Evolutionary conservation across 768 basidiomycete genomes (phyloP), one percentile per base, ranked within the genome.

Genomic region (Ephemerocybe angulata): DNA sequence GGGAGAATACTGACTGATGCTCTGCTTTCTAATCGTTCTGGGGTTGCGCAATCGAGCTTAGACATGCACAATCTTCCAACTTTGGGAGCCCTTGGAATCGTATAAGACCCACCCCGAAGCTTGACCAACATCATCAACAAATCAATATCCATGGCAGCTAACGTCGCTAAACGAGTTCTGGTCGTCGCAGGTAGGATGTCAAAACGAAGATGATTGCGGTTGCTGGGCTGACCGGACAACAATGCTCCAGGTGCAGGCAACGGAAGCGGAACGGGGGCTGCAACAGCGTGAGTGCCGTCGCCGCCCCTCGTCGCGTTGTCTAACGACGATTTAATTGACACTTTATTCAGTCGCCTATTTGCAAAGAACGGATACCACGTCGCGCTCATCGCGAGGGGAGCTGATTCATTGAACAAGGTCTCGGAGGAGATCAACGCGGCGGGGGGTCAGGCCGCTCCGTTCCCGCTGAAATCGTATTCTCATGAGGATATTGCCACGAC

Each of bases 371-470:
- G 87, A 0, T 89, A 87, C 63, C 80, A 75, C 40, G 76, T 88
- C 29, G 88, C 87, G 0, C 70, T 90, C 41, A 73, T 89, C 33
- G 84, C 86, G 12, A 75, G 86, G 44, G 80, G 82, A 13, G 63
- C 72, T 2, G 78, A 79, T 17, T 63, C 76, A 21, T 72, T 88
- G n/a, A 69, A 79, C 43, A 72, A 69, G 25, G 67, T 87, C 4
- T 79, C 84, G 11, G 66, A 74, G 15, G 81, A 84, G 54, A 76
- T 90, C 41, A 84, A 76, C 49, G 58, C 68, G 11, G 61, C 70
- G 8, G 85, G 86, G n/a, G 87, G 85, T 48, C 25, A 88, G 85
- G 85, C 85, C 7, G 72, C 72, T 2, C 62, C 80, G 8, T 87
- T 87, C 67, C 71, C 85, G 0, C 61, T 87, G n/a, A 51, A 68